Evolutionary conservation across 805 yeast genomes (phyloP).

Genomic region (Brettanomyces custersianus): DNA sequence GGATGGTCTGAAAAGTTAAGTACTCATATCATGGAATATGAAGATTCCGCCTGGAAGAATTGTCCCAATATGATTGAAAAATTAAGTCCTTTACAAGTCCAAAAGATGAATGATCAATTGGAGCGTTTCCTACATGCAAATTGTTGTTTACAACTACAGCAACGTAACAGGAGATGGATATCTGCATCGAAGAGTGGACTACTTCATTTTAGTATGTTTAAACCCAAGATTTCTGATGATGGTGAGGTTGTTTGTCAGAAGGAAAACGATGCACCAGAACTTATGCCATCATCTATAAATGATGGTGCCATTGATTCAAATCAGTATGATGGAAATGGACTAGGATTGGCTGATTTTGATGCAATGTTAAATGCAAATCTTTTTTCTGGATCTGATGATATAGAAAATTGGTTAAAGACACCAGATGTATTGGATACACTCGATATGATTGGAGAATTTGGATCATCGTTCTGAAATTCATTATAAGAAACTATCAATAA

Average conservation of each 20-base stretch:
- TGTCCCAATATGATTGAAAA: slow-evolving; percentile 5
- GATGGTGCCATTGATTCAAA: background rate
- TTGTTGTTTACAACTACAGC: background rate
- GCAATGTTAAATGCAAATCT: too few relatives aligned
- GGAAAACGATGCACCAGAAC: background rate
- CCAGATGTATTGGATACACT: slow-evolving; percentile 8
- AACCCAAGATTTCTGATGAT: background rate
- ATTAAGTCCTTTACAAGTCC: slow-evolving; percentile 4
- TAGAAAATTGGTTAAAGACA: slow-evolving; percentile 13
- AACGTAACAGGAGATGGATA: slow-evolving; percentile 1
- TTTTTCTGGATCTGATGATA: background rate
- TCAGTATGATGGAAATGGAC: background rate
- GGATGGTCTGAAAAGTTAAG: slow-evolving; percentile 13
- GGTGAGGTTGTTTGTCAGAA: background rate
- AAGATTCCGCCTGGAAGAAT: slow-evolving; percentile 1
- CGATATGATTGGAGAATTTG: slow-evolving; percentile 1
- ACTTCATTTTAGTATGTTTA: background rate
- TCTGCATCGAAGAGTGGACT: background rate
- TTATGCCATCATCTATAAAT: background rate
- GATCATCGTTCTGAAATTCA: background rate
- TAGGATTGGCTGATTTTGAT: background rate
- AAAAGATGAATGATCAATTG: slow-evolving; percentile 8
- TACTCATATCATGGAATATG: slow-evolving; percentile 10
- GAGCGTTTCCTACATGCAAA: slow-evolving; percentile 3
- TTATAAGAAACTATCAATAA: background rate